Base-by-base conservation (phyloP, 225 moss, liverwort and hornwort genomes). In the Pleurozium schreberi region DNA sequence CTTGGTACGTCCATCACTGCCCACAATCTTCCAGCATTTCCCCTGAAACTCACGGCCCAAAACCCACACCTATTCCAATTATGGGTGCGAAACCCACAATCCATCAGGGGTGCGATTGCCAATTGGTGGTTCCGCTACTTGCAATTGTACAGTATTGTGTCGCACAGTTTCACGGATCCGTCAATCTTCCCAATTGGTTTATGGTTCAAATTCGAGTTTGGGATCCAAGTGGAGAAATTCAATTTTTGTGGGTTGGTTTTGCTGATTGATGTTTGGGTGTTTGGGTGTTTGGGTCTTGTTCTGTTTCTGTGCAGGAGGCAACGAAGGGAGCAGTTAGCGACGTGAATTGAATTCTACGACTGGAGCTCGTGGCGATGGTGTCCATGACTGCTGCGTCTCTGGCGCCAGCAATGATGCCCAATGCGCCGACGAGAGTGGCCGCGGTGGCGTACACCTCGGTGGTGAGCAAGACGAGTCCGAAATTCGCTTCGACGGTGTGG, bases 401-500 rank as follows among this genome's bases (percentile, higher is more conserved):
- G 88, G 90, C 86, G 61, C 81, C 84, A 30, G 80, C 20, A 8
- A 76, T 63, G 68, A 38, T 69, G 87, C 89, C 87, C 63, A 81
- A 40, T 64, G 77, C 52, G 83, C 61, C 71, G 65, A 82, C 47
- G 63, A 71, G 85, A 65, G 75, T 42, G 84, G 67, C 34, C 45
- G 34, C 80, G 62, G 83, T n/a, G 30, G 86, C 61, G 62, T 57
- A 49, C 62, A 55, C 66, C 43, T 62, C 87, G 18, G 83, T 34
- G 45, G 79, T 36, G n/a, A 59, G 66, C 28, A 63, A 63, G 30
- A 11, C 52, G 42, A 70, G 87, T 53, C 64, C 87, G 42, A 88
- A 80, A 83, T 62, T 91, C 21, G 22, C 88, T 22, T 93, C 93
- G 6, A 42, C 83, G 47, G 75, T 91, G 55, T 91, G 90, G 93